Evolutionary conservation across 2,329 filamentous ascomycete species (phyloP).

Genomic region (Exophiala oligosperma): DNA sequence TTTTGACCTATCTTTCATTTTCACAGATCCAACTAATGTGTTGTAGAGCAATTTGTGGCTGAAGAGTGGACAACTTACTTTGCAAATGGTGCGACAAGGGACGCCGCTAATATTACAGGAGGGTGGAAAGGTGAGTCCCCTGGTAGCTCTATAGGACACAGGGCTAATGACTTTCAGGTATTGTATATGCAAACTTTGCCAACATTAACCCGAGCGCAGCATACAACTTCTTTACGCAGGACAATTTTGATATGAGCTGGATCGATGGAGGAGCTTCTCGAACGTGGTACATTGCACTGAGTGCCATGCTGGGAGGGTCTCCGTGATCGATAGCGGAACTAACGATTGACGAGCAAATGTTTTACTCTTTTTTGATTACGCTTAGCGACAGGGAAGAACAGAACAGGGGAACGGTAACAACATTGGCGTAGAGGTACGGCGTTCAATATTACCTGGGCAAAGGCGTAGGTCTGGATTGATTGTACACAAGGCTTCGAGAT

Average conservation of each 20-base stretch:
- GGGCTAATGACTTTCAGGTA: constrained; percentile 41
- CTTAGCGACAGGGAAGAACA: constrained; percentile 7
- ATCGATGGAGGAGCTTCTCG: constrained; percentile 74
- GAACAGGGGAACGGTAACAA: no score
- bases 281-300: constrained; percentile 82
- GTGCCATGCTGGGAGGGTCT: constrained; percentile 61
- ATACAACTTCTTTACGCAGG: constrained; percentile 72
- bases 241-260: constrained; percentile 65
- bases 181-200: constrained; percentile 80
- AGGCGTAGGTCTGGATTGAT: neutral
- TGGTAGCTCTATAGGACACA: neutral
- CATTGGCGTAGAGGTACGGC: neutral
- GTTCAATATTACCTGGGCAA: neutral
- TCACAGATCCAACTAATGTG: constrained; percentile 15
- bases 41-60: constrained; percentile 62
- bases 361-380: constrained; percentile 3
- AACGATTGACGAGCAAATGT: constrained; percentile 10
- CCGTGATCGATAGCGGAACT: constrained; percentile 7
- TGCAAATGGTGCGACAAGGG: constrained; percentile 62
- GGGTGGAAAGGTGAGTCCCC: constrained; percentile 67
- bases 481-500: no score
- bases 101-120: constrained; percentile 57
- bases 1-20: neutral
- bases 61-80: constrained; percentile 87
- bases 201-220: constrained; percentile 69